phyloP scores from a whole-genome alignment of 2,329 filamentous ascomycete species.

The Orbilia blumenaviensis region DNA sequence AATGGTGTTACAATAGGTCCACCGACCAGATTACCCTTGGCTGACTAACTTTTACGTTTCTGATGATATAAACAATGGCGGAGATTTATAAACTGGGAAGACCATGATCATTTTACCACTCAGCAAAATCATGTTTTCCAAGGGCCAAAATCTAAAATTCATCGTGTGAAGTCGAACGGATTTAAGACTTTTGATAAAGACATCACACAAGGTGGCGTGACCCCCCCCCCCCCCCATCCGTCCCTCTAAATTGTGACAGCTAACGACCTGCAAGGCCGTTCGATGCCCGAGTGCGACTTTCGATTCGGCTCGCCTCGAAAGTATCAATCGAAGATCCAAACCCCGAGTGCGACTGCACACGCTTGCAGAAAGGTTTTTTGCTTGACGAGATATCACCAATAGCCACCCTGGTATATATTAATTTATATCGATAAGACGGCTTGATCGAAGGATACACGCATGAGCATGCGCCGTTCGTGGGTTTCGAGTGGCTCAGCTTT shows the following conservation, averaged over 20 bases:
- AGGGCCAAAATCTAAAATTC: too few relatives aligned
- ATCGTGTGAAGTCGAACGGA: slow-evolving; percentile 1
- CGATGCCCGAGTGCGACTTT: slow-evolving; percentile 14
- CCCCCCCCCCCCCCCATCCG: too few relatives aligned
- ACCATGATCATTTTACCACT: neutral
- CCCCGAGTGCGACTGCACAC: slow-evolving; percentile 12
- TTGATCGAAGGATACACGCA: slow-evolving; percentile 11
- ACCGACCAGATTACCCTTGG: neutral
- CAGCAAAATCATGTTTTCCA: neutral
- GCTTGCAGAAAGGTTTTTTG: too few relatives aligned
- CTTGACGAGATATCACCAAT: neutral
- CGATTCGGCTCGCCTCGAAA: slow-evolving; percentile 3
- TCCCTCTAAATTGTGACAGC: slow-evolving; percentile 9
- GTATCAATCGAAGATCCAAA: neutral
- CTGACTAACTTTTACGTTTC: neutral
- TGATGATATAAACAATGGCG: slow-evolving; percentile 4
- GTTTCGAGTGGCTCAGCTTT: slow-evolving; percentile 11
- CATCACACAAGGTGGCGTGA: slow-evolving; percentile 3
- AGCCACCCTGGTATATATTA: slow-evolving; percentile 13
- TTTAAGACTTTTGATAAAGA: neutral
- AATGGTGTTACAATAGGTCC: neutral
- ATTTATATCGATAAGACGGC: slow-evolving; percentile 15
- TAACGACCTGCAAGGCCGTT: slow-evolving; percentile 12
- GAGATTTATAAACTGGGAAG: neutral
- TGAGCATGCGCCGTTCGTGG: slow-evolving; percentile 3